A percentile compares a stretch with the other conserved stretches of the same genome.
phyloP scores from a whole-genome alignment of 1,284 basidiomycete genomes.

The Pisolithus thermaeus region DNA sequence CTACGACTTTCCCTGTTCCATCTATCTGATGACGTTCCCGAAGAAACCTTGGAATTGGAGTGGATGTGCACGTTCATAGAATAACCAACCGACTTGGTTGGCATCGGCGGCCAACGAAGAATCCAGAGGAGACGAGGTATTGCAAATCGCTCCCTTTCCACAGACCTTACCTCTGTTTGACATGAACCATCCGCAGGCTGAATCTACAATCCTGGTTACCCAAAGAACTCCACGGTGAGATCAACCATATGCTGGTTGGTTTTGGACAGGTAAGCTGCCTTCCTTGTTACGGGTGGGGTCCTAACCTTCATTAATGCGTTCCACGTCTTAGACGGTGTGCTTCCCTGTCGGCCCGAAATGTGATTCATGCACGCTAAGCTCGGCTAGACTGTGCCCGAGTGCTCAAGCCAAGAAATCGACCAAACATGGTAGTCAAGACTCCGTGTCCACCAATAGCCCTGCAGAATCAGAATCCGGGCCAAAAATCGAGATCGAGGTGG shows the following conservation, averaged over 20 bases:
- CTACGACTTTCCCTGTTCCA: neutral
- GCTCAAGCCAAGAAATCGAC: slow-evolving; percentile 35
- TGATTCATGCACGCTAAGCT: slow-evolving; percentile 63
- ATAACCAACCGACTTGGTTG: slow-evolving; percentile 91
- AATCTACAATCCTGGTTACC: slow-evolving; percentile 93
- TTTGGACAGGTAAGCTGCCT: slow-evolving; percentile 73
- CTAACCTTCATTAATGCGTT: neutral
- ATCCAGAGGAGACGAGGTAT: slow-evolving; percentile 83
- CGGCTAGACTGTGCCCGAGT: slow-evolving; percentile 54
- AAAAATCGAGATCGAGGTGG: slow-evolving; percentile 34
- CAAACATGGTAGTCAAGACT: slow-evolving; percentile 19
- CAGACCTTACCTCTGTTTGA: neutral
- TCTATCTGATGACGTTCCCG: slow-evolving; percentile 1
- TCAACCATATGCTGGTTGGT: slow-evolving; percentile 87
- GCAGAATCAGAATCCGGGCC: slow-evolving; percentile 23
- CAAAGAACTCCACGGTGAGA: slow-evolving; percentile 68
- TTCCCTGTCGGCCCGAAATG: slow-evolving; percentile 81
- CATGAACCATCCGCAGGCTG: slow-evolving; percentile 40
- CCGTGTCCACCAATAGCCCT: neutral
- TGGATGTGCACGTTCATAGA: slow-evolving; percentile 93
- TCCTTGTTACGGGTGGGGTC: neutral
- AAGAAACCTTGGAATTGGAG: slow-evolving; percentile 90
- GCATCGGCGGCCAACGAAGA: slow-evolving; percentile 82
- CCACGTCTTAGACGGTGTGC: slow-evolving; percentile 59
- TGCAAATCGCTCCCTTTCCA: neutral